A percentile compares a stretch with the other conserved stretches of the same genome.
phyloP scores from a whole-genome alignment of 176 grass and related monocot species.

The Aegilops umbellulata region DNA sequence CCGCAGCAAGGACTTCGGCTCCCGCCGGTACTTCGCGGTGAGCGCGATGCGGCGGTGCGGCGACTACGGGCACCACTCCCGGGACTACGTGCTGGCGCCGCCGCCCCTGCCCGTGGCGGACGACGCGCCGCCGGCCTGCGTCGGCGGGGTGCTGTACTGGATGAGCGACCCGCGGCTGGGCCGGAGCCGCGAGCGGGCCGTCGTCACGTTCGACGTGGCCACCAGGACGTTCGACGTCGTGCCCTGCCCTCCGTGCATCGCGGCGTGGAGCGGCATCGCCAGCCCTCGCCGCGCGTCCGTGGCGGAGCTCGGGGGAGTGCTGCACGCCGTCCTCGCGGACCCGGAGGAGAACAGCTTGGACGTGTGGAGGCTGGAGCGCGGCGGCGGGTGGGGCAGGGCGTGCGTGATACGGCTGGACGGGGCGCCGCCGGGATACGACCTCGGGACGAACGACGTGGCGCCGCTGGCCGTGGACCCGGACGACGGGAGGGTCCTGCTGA shows the following conservation, averaged over 20 bases:
- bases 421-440: not conserved
- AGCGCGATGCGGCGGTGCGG: not conserved
- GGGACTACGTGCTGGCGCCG: not conserved
- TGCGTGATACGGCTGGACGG: not conserved
- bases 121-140: not conserved
- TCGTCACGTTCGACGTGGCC: not conserved
- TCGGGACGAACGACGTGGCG: not conserved
- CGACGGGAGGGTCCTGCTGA: not conserved
- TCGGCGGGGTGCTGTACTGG: conserved; percentile 6
- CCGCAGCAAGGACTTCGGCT: not conserved
- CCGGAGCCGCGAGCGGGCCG: not conserved
- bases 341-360: not conserved
- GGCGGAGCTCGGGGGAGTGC: not conserved
- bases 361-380: not conserved
- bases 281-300: not conserved
- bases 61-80: not conserved
- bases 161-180: conserved; percentile 26
- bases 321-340: not conserved
- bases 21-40: not conserved
- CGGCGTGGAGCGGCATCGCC: not conserved
- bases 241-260: not conserved
- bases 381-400: not conserved
- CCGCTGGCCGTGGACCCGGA: not conserved
- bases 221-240: not conserved
- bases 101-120: conserved; percentile 7